Percentiles rank a stretch among this genome's conserved stretches.
phyloP scores from a whole-genome alignment of 2,329 filamentous ascomycete species.

The Pseudogymnoascus sp. region DNA sequence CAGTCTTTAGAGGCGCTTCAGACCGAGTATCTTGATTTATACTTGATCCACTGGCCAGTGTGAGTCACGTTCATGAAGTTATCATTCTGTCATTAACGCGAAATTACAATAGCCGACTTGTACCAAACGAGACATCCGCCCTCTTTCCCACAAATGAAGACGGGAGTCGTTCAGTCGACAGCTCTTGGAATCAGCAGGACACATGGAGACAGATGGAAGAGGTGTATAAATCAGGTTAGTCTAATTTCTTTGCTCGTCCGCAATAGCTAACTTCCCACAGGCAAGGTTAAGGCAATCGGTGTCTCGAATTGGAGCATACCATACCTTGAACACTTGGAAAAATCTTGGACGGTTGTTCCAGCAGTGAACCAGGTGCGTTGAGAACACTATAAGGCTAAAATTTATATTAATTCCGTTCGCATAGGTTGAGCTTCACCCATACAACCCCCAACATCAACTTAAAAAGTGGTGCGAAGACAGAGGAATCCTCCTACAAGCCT shows the following conservation, averaged over 20 bases:
- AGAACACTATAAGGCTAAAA: conserved; percentile 28
- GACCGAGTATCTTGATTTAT: conserved; percentile 46
- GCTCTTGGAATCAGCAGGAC: conserved; percentile 21
- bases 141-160: conserved; percentile 22
- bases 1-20: conserved; percentile 41
- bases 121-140: conserved; percentile 13
- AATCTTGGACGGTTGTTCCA: conserved; percentile 38
- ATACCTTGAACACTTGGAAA: conserved; percentile 25
- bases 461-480: conserved; percentile 42
- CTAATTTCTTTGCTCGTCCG: conserved; percentile 13
- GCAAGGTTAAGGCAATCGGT: conserved; percentile 33
- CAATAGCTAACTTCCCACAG: not conserved
- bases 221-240: conserved; percentile 17
- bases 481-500: conserved; percentile 52
- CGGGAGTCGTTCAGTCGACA: conserved; percentile 25
- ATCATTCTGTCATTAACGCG: not conserved
- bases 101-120: conserved; percentile 10
- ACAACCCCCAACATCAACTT: conserved; percentile 53
- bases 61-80: not conserved
- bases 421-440: conserved; percentile 57
- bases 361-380: conserved; percentile 55
- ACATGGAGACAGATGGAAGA: conserved; percentile 26
- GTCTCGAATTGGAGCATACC: conserved; percentile 27
- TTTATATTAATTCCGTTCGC: conserved; percentile 32
- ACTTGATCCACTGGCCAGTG: conserved; percentile 31